Evolutionary conservation across 306 rosid species (phyloP), one percentile per base, ranked within the genome.

Genomic region (Nissolia schottii): DNA sequence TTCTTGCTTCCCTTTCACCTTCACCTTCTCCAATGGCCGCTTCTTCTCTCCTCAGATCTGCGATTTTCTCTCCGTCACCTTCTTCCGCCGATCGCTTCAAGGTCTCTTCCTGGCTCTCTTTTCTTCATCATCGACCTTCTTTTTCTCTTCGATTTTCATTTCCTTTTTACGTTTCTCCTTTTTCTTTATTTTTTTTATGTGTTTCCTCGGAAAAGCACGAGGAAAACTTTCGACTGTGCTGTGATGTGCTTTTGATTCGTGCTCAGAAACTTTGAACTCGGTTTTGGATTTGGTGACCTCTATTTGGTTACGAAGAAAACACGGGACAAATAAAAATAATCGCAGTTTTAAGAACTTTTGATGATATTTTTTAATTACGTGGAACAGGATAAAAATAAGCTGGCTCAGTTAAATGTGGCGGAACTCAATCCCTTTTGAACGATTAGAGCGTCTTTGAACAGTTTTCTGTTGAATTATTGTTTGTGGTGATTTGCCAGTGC

Each of bases 41-140:
- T 46, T 85, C 96, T 19, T 85, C 90, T 22, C 63, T 89, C 8
- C 80, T 91, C 56, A 77, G 98, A 91, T 94, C 97, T 71, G 57
- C 88, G 1, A 11, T 64, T 38, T 22, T 84, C 31, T 28, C 86
- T 78, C 50, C 96, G 27, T 70, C 79, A 7, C 10, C 73, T 35
- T 80, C 86, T 5, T 5, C 80, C 46, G 48, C 82, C 59, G 76
- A 80, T 67, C 82, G 67, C 4, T 41, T 70, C 61, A 85, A 88
- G 92, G 97, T 90, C 64, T 29, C 49, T 11, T 43, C 31, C 4
- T 53, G 22, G 6, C 9, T 1, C n/a, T 34, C 11, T 3, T 20
- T 6, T 6, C 9, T 15, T 41, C 67, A 34, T 32, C 53, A 0
- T 2, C 22, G 7, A 43, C 41, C 23, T 6, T 18, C 14, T 20